Base-by-base conservation (phyloP, 2,329 filamentous ascomycete genomes). In the Colletotrichum eremochloae region DNA sequence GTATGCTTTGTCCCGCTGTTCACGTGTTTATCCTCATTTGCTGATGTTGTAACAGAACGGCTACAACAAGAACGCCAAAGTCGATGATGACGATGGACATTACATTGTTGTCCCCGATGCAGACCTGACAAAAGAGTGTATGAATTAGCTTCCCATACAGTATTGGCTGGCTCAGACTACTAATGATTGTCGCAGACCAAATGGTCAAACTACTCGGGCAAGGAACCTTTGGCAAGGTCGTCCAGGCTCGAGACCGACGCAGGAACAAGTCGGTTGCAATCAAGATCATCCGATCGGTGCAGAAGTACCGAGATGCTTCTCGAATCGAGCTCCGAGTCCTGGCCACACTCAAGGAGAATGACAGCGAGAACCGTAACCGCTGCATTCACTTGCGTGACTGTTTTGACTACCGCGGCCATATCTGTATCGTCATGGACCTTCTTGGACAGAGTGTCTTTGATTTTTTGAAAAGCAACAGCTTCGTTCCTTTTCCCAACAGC, bases 401-500 rank as follows among this genome's bases (percentile, higher is more conserved):
- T 82, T 99, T 99, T 83, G 96, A 99, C 82, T 99, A 94, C 84
- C 90, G 95, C 60, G 96, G 97, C 69, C 96, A 99, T 80, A 98
- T 99, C 76, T 99, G 96, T 86, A 92, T 92, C 72, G 90, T 92
- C 67, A 92, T 91, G 89, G 90, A 92, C 75, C 83, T 92, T 4
- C 89, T 98, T 42, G 96, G 96, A 60, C 96, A 98, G 79, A 98
- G 96, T 78, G 96, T 99, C 64, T 99, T 99, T 80, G 96, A 99
- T 83, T 99, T 99, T 77, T 87, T 99, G 60, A 99, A 99, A 85
- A 92, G 92, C 78, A 98, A 98, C 79, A 89, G 90, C 75, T 99
- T 99, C 79, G 95, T 97, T 24, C 96, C 96, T 0, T 99, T 99
- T 79, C 96, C 96, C 15, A 98, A 97, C 86, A 98, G 95, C 76